These are phyloP conservation scores for Phytopythium montanum DNA, from an alignment of 352 stramenopile genomes.

Conservation along the genomic window DNA sequence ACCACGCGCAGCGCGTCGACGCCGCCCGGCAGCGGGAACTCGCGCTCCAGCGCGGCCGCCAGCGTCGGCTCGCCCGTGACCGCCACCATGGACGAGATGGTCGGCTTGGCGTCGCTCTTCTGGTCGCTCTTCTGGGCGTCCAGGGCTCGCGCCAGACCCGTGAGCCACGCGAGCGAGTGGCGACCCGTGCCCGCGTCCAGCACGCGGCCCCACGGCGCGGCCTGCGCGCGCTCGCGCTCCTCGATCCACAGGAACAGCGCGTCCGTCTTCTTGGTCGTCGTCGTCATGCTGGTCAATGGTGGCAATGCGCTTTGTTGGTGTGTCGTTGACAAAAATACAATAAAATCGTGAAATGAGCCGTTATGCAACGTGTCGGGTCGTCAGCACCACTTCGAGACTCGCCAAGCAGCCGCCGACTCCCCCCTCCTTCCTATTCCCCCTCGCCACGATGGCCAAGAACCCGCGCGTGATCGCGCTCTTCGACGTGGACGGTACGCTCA, in stretches of 20 bases:
- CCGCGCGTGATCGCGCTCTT: conserved; percentile 97
- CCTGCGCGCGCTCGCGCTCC: conserved; percentile 34
- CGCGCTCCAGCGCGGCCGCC: conserved; percentile 31
- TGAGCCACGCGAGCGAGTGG: conserved; percentile 89
- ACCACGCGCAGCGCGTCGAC: conserved; percentile 34
- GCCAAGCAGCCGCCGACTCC: neutral
- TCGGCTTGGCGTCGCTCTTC: too few species aligned
- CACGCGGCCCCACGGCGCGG: conserved; percentile 50
- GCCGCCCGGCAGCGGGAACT: conserved; percentile 32
- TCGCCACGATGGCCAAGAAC: conserved; percentile 59
- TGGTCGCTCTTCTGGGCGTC: neutral
- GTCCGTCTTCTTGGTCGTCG: conserved; percentile 40
- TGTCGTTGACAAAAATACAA: too few species aligned
- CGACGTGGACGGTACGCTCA: conserved; percentile 99
- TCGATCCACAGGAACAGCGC: conserved; percentile 76
- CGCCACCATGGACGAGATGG: conserved; percentile 43
- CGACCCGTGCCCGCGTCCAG: conserved; percentile 89
- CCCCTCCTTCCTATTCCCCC: neutral
- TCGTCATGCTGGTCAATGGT: neutral
- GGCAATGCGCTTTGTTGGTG: too few species aligned
- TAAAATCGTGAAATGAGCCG: too few species aligned
- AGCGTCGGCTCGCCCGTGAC: conserved; percentile 71
- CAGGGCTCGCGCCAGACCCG: conserved; percentile 18
- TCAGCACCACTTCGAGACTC: neutral
- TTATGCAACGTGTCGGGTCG: neutral